Evolutionary conservation across 208 protist species (phyloP), one percentile per base, ranked within the genome.

Genomic region (Blechomonas ayalai): DNA sequence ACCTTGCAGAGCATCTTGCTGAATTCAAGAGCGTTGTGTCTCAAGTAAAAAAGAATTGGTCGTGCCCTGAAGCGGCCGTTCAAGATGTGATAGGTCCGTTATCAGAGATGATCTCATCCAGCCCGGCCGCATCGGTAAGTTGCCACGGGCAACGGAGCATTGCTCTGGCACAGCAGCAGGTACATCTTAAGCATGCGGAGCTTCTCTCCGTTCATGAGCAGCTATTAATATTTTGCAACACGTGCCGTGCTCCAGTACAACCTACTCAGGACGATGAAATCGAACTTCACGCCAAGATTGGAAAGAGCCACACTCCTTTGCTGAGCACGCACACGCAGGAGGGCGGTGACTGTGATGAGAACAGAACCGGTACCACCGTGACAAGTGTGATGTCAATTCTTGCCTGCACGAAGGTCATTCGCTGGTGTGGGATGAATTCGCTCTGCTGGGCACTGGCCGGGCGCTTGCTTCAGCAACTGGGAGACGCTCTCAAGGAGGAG

Each of bases 1-100:
- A 86, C 43, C 44, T 83, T 43, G 58, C 64, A 22, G 42, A 63
- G 24, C 47, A 73, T 38, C 39, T 88, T n/a, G 8, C 26, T 9
- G 51, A 44, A 24, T 87, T 86, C 50, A 52, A 73, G 41, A 19
- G n/a, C 12, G 59, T 85, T 6, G 60, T 80, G 18, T 41, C 49
- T 19, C 31, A 41, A 0, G 79, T 86, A 1, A 33, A 34, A 46
- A 13, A 49, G 26, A 39, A 36, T 20, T 90, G 77, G 76, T 20
- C 34, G 1, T 32, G 31, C 22, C 70, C 59, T 20, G 15, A 16
- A 7, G 4, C 16, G 18, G 20, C 13, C 12, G 59, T 58, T 44
- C 40, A 13, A n/a, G 43, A n/a, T n/a, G n/a, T n/a, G n/a, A n/a
- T n/a, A n/a, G n/a, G n/a, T n/a, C n/a, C n/a, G n/a, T n/a, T n/a